These are phyloP conservation scores for Curvularia verruculosa DNA, from an alignment of 2,329 filamentous ascomycete species.

Conservation along the genomic window DNA sequence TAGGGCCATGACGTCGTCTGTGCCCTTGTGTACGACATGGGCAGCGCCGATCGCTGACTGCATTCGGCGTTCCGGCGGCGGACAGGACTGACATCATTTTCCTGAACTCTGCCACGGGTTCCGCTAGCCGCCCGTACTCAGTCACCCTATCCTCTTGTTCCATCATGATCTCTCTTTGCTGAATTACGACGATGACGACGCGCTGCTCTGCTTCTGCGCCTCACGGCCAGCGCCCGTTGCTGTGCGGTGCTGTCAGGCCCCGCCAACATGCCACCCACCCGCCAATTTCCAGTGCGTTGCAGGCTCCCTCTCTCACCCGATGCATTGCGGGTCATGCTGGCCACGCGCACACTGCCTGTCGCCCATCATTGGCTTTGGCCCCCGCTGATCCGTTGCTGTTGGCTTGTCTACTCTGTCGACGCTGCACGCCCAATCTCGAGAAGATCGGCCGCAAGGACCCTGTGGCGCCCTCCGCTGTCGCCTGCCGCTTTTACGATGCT, in stretches of 20 bases:
- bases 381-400: conserved; percentile 30
- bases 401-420: conserved; percentile 19
- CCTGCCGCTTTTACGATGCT: conserved; percentile 18
- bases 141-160: neutral
- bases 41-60: neutral
- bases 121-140: conserved; percentile 7
- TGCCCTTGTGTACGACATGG: conserved; percentile 7
- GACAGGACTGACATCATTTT: conserved; percentile 13
- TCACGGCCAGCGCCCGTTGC: too few species aligned
- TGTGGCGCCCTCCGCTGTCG: conserved; percentile 20
- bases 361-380: conserved; percentile 20
- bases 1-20: conserved; percentile 17
- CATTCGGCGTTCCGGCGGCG: neutral
- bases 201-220: neutral
- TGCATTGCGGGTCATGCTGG: conserved; percentile 18
- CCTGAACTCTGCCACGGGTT: conserved; percentile 8
- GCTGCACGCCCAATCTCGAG: conserved; percentile 21
- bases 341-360: conserved; percentile 22
- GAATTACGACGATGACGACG: neutral
- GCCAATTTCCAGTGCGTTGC: neutral
- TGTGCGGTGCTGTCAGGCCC: neutral
- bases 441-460: conserved; percentile 39
- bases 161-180: neutral
- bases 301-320: neutral
- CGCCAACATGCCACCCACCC: neutral